Conservation (phyloP, 148 eudicot species). For the Heliamphora exappendiculata region DNA sequence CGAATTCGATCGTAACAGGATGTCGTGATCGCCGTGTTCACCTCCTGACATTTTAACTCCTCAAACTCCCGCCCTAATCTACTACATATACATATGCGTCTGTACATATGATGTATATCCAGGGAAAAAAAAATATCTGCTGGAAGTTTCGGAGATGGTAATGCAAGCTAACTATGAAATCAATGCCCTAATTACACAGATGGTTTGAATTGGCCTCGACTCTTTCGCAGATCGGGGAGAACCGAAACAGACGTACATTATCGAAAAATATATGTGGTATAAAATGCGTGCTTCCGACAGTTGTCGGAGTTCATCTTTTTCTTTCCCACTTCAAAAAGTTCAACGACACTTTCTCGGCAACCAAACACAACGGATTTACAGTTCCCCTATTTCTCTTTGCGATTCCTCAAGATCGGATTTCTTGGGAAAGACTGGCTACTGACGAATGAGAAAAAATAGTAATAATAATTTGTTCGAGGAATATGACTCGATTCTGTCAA, state of each 20-base stretch:
- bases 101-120: background rate
- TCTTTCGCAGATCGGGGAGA: background rate
- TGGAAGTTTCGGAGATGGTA: background rate
- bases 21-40: constrained; percentile 25
- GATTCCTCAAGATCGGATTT: too few relatives aligned
- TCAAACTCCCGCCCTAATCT: background rate
- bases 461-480: too few relatives aligned
- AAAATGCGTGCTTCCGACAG: background rate
- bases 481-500: too few relatives aligned
- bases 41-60: constrained; percentile 20
- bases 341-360: background rate
- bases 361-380: background rate
- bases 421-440: background rate
- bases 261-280: background rate
- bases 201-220: background rate
- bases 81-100: background rate
- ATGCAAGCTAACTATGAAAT: background rate
- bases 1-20: constrained; percentile 38
- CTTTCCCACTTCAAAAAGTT: background rate
- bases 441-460: background rate
- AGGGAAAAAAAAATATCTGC: background rate
- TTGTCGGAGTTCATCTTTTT: background rate
- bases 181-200: background rate
- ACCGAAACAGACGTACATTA: background rate
- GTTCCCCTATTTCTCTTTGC: too few relatives aligned